Conservation (phyloP, 345 rosid genomes). For the Ceriops zippeliana region DNA sequence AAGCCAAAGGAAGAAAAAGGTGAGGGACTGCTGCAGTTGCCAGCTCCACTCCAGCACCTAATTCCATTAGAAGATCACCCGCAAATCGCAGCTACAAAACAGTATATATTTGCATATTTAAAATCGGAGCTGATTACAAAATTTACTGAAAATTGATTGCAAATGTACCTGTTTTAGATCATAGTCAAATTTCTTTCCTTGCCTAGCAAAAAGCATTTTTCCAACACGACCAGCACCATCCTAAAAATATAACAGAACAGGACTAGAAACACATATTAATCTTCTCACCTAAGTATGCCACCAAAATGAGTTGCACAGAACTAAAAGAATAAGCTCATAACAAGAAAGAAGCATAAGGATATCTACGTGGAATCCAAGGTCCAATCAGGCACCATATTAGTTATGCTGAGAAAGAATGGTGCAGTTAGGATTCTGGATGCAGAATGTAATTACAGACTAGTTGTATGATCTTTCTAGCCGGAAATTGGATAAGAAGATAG, state of each 20-base stretch:
- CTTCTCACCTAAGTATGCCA: too few relatives aligned
- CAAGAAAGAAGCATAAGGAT: too few relatives aligned
- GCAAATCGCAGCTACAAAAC: constrained; percentile 68
- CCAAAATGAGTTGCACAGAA: too few relatives aligned
- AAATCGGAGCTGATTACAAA: not conserved
- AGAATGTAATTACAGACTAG: too few relatives aligned
- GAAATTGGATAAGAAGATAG: too few relatives aligned
- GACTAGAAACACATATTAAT: not conserved
- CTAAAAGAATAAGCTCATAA: too few relatives aligned
- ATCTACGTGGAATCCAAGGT: too few relatives aligned
- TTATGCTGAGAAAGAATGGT: too few relatives aligned
- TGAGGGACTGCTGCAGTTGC: constrained; percentile 91
- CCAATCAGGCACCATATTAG: too few relatives aligned
- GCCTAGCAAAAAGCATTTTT: constrained; percentile 91
- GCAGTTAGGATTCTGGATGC: too few relatives aligned
- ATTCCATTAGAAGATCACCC: constrained; percentile 92
- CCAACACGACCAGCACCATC: constrained; percentile 99
- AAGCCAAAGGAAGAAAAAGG: constrained; percentile 96
- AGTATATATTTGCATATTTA: constrained; percentile 17
- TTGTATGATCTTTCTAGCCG: too few relatives aligned
- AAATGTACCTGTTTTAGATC: constrained; percentile 81
- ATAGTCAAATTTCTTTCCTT: constrained; percentile 96
- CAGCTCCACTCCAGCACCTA: constrained; percentile 97
- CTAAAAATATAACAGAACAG: constrained; percentile 32
- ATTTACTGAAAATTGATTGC: not conserved